Base-by-base conservation (phyloP, 1,284 basidiomycete species). In the Melampsora abietis-canadensis region DNA sequence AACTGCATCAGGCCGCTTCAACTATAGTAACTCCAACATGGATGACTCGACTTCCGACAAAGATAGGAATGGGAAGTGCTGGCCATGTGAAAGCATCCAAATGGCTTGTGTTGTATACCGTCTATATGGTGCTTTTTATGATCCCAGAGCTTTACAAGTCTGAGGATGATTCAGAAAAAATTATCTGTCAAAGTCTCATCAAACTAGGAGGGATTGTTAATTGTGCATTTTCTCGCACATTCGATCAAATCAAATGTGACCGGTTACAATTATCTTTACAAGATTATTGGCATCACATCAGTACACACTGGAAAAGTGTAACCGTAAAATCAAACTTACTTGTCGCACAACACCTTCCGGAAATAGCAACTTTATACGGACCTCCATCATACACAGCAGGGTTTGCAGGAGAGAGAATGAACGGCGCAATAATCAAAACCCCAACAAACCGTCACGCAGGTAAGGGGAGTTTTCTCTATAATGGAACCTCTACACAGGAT, bases 61-160 rank as follows among this genome's bases (percentile, higher is more conserved):
- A 44, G 19, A 8, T 69, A 19, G 54, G 57, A 15, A 46, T 31
- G 2, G 12, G 37, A n/a, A 44, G 40, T 5, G 6, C 19, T 0
- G 30, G 44, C 1, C 19, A 30, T 12, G 37, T 62, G 12, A 69
- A 69, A 44, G 67, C 57, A 40, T 44, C 54, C 3, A 37, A 69
- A 3, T 69, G 66, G 66, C 24, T 59, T 15, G 46, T 60, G 14
- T 54, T 68, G 34, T 59, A 59, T 17, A 68, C 30, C 6, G 48
- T 68, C 7, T 68, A 68, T 37, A 44, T 37, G 14, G 31, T 57
- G 24, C 27, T 68, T 14, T 10, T 34, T 8, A 14, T 59, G 4
- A 30, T 68, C 24, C 66, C 66, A 37, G 34, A 37, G 34, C 34
- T 37, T 2, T 37, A 37, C 34, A 10, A 37, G 2, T 37, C 34